Conservation (phyloP, 352 stramenopile genomes). For the Pythium guiyangense region DNA sequence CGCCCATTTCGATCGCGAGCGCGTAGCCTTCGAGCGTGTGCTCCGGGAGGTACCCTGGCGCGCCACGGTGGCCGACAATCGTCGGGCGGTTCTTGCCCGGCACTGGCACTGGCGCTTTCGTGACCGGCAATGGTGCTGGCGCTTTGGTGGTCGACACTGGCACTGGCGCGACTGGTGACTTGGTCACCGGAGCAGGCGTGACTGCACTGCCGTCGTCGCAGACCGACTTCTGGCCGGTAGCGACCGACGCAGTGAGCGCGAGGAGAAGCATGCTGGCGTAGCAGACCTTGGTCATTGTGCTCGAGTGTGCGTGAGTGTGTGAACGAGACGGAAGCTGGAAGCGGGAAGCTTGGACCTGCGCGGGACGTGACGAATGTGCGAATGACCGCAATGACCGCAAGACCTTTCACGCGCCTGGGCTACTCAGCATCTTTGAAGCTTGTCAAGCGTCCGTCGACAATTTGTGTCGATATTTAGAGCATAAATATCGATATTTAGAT, state of each 20-base stretch:
- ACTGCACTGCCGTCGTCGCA: background rate
- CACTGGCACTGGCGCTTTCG: too few species aligned
- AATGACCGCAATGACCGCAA: too few species aligned
- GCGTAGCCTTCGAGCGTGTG: constrained; percentile 88
- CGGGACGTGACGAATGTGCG: too few species aligned
- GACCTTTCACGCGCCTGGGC: too few species aligned
- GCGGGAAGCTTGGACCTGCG: too few species aligned
- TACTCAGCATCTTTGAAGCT: too few species aligned
- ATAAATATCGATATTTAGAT: too few species aligned
- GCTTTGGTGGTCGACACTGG: background rate
- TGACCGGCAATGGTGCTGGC: too few species aligned
- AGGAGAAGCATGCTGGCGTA: background rate
- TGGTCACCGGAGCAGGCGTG: background rate
- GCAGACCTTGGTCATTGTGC: background rate
- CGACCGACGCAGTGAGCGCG: background rate
- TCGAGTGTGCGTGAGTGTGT: background rate
- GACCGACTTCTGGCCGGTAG: background rate
- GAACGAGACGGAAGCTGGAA: too few species aligned
- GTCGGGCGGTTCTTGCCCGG: constrained; percentile 37
- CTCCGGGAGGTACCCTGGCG: constrained; percentile 87
- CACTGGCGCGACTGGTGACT: background rate
- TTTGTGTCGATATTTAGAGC: too few species aligned
- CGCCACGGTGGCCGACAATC: constrained; percentile 82
- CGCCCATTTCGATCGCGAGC: constrained; percentile 84
- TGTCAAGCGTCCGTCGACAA: too few species aligned